These are phyloP conservation scores for Cercis canadensis DNA, from an alignment of 306 rosid genomes.

Conservation along the genomic window DNA sequence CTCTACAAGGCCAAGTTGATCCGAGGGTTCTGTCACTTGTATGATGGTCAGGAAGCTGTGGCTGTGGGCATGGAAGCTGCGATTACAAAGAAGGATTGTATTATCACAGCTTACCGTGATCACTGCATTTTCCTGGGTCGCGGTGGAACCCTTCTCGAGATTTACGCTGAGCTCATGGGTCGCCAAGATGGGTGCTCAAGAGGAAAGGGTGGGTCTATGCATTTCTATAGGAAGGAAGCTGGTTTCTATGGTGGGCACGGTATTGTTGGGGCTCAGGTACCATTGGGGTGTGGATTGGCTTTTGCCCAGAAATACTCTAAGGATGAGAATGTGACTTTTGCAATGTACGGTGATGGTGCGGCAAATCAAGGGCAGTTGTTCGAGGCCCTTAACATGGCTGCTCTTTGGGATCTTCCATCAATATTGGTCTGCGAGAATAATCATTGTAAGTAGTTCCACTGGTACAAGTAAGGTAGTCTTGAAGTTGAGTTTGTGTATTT, in stretches of 20 bases:
- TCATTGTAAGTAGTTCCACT: constrained; percentile 67
- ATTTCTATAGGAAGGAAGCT: constrained; percentile 74
- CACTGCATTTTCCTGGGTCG: constrained; percentile 83
- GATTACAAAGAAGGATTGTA: constrained; percentile 65
- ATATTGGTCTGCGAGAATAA: constrained; percentile 97
- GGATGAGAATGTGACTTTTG: constrained; percentile 77
- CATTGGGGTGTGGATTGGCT: constrained; percentile 86
- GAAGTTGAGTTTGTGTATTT: not conserved
- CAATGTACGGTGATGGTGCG: constrained; percentile 90
- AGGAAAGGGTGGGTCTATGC: constrained; percentile 98
- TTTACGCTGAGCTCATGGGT: constrained; percentile 84
- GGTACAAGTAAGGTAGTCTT: not conserved
- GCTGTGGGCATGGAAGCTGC: constrained; percentile 91
- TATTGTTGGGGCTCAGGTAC: constrained; percentile 94
- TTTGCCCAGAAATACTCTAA: constrained; percentile 84
- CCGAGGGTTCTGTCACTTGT: constrained; percentile 93
- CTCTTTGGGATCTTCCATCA: constrained; percentile 95
- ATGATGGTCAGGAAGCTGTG: constrained; percentile 95
- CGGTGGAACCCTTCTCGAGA: constrained; percentile 69
- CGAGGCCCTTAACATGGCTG: constrained; percentile 89
- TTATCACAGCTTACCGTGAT: constrained; percentile 87
- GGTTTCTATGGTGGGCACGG: constrained; percentile 93
- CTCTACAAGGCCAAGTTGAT: constrained; percentile 93
- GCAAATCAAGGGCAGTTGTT: constrained; percentile 96
- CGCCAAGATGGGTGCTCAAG: constrained; percentile 73